Evolutionary conservation across 2,329 filamentous ascomycete species (phyloP).

Genomic region (Emergomyces orientalis): DNA sequence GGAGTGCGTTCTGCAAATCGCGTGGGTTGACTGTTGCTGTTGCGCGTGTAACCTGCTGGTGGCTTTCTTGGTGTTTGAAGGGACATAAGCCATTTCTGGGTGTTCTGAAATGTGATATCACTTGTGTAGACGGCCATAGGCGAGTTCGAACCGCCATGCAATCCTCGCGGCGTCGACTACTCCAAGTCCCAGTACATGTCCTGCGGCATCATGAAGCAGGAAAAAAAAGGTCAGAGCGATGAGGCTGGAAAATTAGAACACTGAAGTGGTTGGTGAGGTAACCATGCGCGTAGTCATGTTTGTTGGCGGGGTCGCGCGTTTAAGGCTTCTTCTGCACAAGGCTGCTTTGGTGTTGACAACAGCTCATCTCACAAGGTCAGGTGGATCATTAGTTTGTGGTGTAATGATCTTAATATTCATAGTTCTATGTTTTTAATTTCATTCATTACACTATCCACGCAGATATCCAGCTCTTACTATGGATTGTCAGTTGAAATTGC

Average conservation of each 20-base stretch:
- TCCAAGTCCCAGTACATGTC: no score
- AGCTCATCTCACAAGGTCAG: no score
- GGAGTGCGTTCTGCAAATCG: neutral
- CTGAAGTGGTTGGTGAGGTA: neutral
- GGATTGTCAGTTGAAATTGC: neutral
- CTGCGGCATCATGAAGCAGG: no score
- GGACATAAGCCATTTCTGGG: neutral
- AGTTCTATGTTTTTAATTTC: neutral
- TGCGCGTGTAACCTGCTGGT: neutral
- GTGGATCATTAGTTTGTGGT: neutral
- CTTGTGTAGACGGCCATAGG: neutral
- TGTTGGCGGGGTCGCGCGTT: neutral
- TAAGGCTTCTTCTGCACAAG: neutral
- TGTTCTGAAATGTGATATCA: neutral
- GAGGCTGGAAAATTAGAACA: neutral
- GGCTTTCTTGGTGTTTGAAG: neutral
- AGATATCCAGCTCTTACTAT: neutral
- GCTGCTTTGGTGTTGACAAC: no score
- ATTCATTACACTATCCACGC: neutral
- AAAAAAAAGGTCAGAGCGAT: neutral
- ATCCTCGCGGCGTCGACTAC: neutral
- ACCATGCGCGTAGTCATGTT: neutral
- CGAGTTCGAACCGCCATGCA: neutral
- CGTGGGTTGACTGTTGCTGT: neutral
- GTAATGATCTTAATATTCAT: neutral